Evolutionary conservation across 208 protist species (phyloP).

Genomic region (Phytomonas serpens): DNA sequence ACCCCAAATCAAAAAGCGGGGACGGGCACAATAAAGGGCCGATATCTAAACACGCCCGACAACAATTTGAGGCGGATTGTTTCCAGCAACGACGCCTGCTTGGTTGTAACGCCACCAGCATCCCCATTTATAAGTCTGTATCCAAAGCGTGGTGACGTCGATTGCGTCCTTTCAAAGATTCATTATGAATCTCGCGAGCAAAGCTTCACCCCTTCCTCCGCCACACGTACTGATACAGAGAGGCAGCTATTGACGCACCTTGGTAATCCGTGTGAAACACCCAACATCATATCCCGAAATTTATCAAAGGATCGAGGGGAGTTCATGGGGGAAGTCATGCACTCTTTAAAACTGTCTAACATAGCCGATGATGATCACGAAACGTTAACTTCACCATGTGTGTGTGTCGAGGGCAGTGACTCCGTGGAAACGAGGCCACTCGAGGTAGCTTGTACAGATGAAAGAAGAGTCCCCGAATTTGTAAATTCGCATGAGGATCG

Average conservation of each 20-base stretch:
- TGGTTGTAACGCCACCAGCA: neutral
- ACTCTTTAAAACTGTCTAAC: neutral
- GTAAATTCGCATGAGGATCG: neutral
- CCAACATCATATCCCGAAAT: neutral
- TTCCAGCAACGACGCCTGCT: neutral
- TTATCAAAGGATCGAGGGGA: neutral
- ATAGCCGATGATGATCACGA: neutral
- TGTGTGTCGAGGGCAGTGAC: neutral
- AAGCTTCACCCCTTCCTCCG: neutral
- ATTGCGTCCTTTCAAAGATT: neutral
- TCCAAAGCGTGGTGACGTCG: neutral
- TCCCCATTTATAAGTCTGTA: neutral
- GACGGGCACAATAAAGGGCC: neutral
- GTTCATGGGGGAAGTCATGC: neutral
- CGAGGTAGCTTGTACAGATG: neutral
- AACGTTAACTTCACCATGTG: neutral
- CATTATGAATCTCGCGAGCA: neutral
- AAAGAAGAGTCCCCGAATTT: neutral
- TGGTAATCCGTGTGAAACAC: neutral
- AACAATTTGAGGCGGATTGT: neutral
- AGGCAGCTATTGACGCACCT: neutral
- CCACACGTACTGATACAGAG: neutral
- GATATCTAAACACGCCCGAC: neutral
- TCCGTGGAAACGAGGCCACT: neutral
- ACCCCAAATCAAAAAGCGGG: neutral